Conservation (phyloP, 2,329 filamentous ascomycete species). For the Botrytis elliptica region DNA sequence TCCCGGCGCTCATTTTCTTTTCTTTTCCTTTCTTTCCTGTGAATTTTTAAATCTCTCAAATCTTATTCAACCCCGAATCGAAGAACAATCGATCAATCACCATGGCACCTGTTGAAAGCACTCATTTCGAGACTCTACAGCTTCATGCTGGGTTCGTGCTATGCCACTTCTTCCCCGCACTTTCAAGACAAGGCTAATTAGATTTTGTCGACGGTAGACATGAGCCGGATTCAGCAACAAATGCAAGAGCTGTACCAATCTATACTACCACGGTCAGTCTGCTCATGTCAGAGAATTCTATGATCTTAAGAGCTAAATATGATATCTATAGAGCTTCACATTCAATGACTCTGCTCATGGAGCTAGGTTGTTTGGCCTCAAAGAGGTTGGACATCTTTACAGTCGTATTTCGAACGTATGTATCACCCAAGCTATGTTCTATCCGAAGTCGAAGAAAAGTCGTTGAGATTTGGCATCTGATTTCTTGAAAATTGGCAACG, state of each 20-base stretch:
- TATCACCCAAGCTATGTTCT: not conserved
- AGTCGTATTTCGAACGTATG: conserved; percentile 87
- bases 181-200: conserved; percentile 26
- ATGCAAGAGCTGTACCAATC: conserved; percentile 89
- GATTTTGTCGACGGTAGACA: conserved; percentile 54
- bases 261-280: conserved; percentile 75
- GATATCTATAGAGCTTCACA: conserved; percentile 64
- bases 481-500: conserved; percentile 12
- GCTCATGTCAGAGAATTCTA: not conserved
- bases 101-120: conserved; percentile 41
- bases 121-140: conserved; percentile 80
- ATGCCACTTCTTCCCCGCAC: conserved; percentile 20
- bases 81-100: not conserved
- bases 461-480: conserved; percentile 19
- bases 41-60: too few relatives aligned
- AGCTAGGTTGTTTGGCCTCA: conserved; percentile 91
- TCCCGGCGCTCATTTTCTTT: not conserved
- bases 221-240: conserved; percentile 75
- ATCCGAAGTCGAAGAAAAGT: not conserved
- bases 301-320: conserved; percentile 23
- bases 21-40: not conserved
- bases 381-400: conserved; percentile 95
- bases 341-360: conserved; percentile 98
- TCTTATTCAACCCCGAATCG: not conserved
- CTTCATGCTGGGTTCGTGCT: conserved; percentile 72